phyloP scores from a whole-genome alignment of 2,329 filamentous ascomycete species.

The Claviceps digitariae region DNA sequence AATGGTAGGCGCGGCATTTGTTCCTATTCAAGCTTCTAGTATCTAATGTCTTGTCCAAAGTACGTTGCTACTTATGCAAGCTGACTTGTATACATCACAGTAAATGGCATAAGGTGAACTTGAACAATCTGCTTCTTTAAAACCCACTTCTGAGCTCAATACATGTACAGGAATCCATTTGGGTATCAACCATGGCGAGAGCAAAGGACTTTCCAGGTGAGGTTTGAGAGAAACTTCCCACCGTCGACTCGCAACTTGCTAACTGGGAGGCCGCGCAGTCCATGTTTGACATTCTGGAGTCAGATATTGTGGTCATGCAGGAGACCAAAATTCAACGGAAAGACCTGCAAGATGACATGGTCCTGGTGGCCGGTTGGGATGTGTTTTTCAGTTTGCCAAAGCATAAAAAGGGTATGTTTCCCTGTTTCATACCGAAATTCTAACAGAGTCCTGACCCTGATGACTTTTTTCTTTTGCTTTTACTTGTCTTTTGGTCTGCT shows the following conservation, averaged over 20 bases:
- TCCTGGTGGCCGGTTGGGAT: constrained; percentile 88
- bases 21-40: not conserved
- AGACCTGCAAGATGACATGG: constrained; percentile 89
- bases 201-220: constrained; percentile 54
- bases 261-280: constrained; percentile 30
- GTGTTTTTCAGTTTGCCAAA: constrained; percentile 89
- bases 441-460: too few relatives aligned
- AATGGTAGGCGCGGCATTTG: constrained; percentile 46
- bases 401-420: constrained; percentile 69
- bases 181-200: constrained; percentile 73
- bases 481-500: not conserved
- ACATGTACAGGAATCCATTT: constrained; percentile 54
- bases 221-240: not conserved
- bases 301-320: constrained; percentile 90
- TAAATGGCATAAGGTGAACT: constrained; percentile 61
- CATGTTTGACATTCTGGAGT: constrained; percentile 89
- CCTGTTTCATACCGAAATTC: not conserved
- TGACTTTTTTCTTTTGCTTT: not conserved
- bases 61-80: not conserved
- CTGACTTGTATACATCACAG: constrained; percentile 26
- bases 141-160: not conserved
- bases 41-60: not conserved
- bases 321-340: constrained; percentile 94
- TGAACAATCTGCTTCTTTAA: not conserved
- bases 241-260: not conserved